phyloP scores from a whole-genome alignment of 1,284 basidiomycete genomes.

The Chalciporus sp. region DNA sequence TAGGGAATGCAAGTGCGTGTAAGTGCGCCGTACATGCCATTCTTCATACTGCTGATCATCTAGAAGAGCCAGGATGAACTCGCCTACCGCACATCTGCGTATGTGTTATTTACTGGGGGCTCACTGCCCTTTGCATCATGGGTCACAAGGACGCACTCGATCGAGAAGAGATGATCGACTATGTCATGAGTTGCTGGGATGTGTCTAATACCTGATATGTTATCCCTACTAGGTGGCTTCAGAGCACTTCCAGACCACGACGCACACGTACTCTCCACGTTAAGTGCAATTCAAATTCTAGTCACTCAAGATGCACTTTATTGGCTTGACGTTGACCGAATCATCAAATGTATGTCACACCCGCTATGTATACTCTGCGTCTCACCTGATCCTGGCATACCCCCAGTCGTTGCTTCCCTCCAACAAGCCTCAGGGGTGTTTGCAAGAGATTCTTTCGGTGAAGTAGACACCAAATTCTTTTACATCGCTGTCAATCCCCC shows the following conservation, averaged over 20 bases:
- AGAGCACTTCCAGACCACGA: conserved; percentile 94
- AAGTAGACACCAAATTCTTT: conserved; percentile 90
- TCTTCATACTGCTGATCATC: conserved; percentile 4
- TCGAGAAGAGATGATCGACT: conserved; percentile 83
- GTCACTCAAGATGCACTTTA: conserved; percentile 84
- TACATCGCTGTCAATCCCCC: conserved; percentile 87
- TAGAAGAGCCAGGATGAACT: conserved; percentile 81
- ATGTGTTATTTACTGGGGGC: conserved; percentile 95
- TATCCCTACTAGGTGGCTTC: conserved; percentile 69
- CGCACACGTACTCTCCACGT: conserved; percentile 84
- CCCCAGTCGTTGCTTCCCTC: conserved; percentile 78
- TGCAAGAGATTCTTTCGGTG: conserved; percentile 88
- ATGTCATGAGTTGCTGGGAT: conserved; percentile 95
- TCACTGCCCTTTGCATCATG: conserved; percentile 87
- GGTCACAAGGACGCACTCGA: conserved; percentile 76
- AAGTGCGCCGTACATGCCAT: not conserved
- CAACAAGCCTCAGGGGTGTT: conserved; percentile 88
- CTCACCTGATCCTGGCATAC: not conserved
- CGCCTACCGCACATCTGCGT: conserved; percentile 87
- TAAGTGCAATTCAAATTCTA: conserved; percentile 93
- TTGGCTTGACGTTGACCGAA: conserved; percentile 65
- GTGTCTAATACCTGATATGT: conserved; percentile 27
- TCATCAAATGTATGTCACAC: conserved; percentile 66
- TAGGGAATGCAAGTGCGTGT: conserved; percentile 63
- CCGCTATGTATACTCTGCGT: not conserved